Evolutionary conservation across 345 rosid genomes (phyloP), one percentile per base, ranked within the genome.

Genomic region (Hevea brasiliensis): DNA sequence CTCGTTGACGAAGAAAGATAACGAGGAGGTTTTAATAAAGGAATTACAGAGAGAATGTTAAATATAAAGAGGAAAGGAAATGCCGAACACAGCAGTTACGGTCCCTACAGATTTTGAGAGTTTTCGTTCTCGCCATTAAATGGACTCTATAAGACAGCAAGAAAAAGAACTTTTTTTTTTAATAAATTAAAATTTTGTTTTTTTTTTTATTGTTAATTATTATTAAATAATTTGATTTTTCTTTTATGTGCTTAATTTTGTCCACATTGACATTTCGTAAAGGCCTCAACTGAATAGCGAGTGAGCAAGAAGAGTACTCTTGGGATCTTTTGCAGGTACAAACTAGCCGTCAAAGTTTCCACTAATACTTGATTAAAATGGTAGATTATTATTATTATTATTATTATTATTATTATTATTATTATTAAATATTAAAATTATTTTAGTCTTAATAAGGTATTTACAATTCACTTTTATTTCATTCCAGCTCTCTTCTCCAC

Each of bases 51-150:
- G 11, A 17, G 55, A 24, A 27, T 45, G 56, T 7, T 8, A 65
- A n/a, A 44, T 44, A 65, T 40, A 41, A 35, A 32, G 61, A 58
- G 27, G 20, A 63, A 64, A 42, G 26, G 20, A 64, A 64, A n/a
- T 42, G 12, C 20, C 51, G 14, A 42, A 44, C 26, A 45, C 41
- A 24, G 40, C 56, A 45, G 56, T 42, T 42, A 42, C 14, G 29
- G 15, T 23, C 29, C 12, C 11, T 56, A 2, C 3, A 12, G 53
- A 40, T 29, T 12, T 61, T 41, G 10, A 23, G 59, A 48, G 42
- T 47, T 68, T 62, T 61, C 62, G 35, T 41, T 21, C 27, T 75
- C 73, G 54, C 42, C 61, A 50, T 61, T 75, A 42, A 14, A 50
- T 45, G 9, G 15, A 45, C 50, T 45, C 50, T 10, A 8, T 45